Evolutionary conservation across 768 basidiomycete genomes (phyloP), one percentile per base, ranked within the genome.

Genomic region (Cystobasidium onofrii): DNA sequence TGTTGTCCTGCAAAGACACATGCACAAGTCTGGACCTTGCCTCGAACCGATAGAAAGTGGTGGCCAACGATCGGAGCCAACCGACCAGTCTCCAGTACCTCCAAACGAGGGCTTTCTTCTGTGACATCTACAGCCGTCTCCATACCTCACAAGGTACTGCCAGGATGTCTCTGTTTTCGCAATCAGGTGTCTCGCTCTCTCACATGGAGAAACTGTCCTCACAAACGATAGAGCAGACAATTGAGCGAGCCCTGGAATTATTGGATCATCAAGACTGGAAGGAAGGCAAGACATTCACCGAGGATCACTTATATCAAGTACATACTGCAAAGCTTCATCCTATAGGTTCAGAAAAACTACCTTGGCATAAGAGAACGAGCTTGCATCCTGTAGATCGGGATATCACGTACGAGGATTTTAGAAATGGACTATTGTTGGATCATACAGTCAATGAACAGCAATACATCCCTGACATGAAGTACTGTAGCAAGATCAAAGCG

Each of bases 391-490:
- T 36, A n/a, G 69, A 71, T 52, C 29, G 43, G 10, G 69, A 71
- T 60, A 34, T 71, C 52, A 27, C 52, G n/a, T 71, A 71, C 36
- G 69, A 55, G 46, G 69, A 71, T 7, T 71, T 71, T 55, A 12
- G 69, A 36, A 55, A 33, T 57, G 69, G 69, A 67, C 46, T 29
- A 67, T 52, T 54, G 15, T 52, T 50, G 65, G 52, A 67, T 27
- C 65, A 67, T 39, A 31, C 65, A 3, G 18, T 27, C 12, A 71
- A 71, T 36, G 69, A 71, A 61, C 52, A 71, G 25, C 23, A 71
- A 55, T 71, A 71, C 39, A 55, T 71, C 4, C 69, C 69, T 39
- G 69, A 71, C 34, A 27, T 71, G 54, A 55, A 60, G n/a, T 36
- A 39, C 39, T 36, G 57, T 27, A 71, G 54, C 41, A 33, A 23